Conservation (phyloP, 352 stramenopile species). For the Pythium apleroticum region DNA sequence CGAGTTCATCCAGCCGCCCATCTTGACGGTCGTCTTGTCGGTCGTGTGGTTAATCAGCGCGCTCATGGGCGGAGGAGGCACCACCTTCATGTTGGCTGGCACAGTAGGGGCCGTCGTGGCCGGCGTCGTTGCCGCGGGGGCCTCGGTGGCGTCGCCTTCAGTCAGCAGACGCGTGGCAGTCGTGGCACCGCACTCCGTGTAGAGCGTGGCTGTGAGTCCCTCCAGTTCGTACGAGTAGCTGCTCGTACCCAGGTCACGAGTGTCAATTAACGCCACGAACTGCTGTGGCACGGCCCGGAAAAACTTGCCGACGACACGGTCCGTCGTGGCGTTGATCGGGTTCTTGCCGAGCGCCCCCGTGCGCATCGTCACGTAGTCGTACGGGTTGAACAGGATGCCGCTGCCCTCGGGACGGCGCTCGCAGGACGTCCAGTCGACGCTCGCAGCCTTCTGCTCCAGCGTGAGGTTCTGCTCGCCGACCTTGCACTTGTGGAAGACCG, state of each 20-base stretch:
- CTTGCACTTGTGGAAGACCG: slow-evolving; percentile 71
- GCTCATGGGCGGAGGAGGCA: slow-evolving; percentile 1
- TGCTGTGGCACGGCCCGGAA: slow-evolving; percentile 13
- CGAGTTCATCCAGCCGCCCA: slow-evolving; percentile 11
- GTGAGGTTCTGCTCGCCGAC: slow-evolving; percentile 44
- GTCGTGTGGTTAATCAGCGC: slow-evolving; percentile 11
- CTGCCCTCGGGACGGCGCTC: slow-evolving; percentile 28
- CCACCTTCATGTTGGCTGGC: background rate
- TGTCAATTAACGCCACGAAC: slow-evolving; percentile 25
- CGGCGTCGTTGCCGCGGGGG: background rate
- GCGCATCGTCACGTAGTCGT: slow-evolving; percentile 43
- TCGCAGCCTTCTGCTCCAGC: slow-evolving; percentile 44
- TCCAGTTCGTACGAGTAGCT: slow-evolving; percentile 38
- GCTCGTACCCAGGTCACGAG: slow-evolving; percentile 22
- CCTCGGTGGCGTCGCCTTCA: background rate
- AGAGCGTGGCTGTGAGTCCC: slow-evolving; percentile 22
- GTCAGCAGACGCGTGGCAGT: background rate
- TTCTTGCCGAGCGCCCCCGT: slow-evolving; percentile 38
- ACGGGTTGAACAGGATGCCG: slow-evolving; percentile 39
- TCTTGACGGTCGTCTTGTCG: background rate
- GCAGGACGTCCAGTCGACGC: slow-evolving; percentile 53
- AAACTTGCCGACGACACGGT: slow-evolving; percentile 13
- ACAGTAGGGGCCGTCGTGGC: background rate
- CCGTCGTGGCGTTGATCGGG: slow-evolving; percentile 16
- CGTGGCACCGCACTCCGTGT: slow-evolving; percentile 16